Conservation (phyloP, 2,329 filamentous ascomycete genomes). For the Samsoniella hepiali region DNA sequence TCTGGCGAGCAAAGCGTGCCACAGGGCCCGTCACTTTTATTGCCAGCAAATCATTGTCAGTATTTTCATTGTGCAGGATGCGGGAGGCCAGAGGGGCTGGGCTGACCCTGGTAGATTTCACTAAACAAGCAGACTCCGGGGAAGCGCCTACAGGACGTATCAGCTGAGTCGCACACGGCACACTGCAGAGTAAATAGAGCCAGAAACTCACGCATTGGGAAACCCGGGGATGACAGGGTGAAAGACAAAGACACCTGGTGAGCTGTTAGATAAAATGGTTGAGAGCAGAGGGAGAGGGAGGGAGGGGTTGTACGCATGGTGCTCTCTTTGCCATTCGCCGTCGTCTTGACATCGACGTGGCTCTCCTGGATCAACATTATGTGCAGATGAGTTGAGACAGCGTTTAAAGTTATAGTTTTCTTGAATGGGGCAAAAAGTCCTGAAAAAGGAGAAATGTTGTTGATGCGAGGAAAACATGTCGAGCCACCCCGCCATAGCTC, state of each 20-base stretch:
- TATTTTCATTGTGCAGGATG: not conserved
- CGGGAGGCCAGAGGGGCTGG: not conserved
- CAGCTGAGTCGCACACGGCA: not conserved
- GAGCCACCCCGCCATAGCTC: conserved; percentile 8
- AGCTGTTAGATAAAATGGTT: not conserved
- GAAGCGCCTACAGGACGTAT: conserved; percentile 54
- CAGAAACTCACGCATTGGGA: conserved; percentile 68
- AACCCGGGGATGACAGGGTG: conserved; percentile 82
- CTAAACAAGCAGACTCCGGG: conserved; percentile 86
- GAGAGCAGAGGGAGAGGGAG: not conserved
- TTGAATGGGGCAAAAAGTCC: not conserved
- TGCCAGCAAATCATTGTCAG: not conserved
- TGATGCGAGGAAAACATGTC: not conserved
- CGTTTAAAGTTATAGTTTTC: too few species aligned
- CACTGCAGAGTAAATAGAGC: not conserved
- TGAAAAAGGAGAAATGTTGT: not conserved
- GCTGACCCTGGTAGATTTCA: conserved; percentile 88
- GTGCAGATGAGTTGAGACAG: not conserved
- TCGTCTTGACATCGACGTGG: conserved; percentile 48
- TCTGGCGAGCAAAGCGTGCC: conserved; percentile 83
- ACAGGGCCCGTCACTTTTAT: conserved; percentile 80
- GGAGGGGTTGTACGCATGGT: conserved; percentile 45
- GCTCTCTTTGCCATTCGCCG: conserved; percentile 51
- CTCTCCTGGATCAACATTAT: conserved; percentile 54
- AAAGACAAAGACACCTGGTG: conserved; percentile 79